Conservation (phyloP, 176 grass and related monocot species). For the Eragrostis nindensis region DNA sequence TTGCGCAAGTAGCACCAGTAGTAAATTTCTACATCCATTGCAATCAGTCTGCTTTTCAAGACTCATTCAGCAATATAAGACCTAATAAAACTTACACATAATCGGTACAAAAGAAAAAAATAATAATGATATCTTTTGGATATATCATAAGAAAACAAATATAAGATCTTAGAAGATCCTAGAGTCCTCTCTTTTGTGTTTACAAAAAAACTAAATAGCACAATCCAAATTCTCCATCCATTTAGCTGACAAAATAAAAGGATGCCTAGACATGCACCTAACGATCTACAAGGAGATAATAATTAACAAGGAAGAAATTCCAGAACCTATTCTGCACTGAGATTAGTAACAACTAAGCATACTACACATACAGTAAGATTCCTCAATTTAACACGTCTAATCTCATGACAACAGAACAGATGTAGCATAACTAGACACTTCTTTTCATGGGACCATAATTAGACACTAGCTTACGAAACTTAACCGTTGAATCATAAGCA, state of each 20-base stretch:
- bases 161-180: background rate
- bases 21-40: background rate
- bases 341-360: constrained; percentile 9
- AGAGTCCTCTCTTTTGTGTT: background rate
- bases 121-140: background rate
- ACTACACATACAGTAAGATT: background rate
- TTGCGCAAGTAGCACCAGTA: background rate
- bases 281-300: background rate
- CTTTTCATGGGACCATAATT: background rate
- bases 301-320: background rate
- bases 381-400: background rate
- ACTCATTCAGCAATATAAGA: background rate
- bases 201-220: background rate
- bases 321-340: background rate
- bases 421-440: background rate
- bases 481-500: constrained; percentile 3
- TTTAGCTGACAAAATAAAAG: background rate
- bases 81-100: background rate
- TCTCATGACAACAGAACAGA: background rate
- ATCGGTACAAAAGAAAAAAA: background rate
- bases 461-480: background rate
- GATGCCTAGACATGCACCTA: constrained; percentile 1
- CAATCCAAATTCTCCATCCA: background rate
- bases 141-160: no score
- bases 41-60: background rate